These are phyloP conservation scores for Yueomyces sinensis DNA, from an alignment of 805 yeast species.

Conservation along the genomic window DNA sequence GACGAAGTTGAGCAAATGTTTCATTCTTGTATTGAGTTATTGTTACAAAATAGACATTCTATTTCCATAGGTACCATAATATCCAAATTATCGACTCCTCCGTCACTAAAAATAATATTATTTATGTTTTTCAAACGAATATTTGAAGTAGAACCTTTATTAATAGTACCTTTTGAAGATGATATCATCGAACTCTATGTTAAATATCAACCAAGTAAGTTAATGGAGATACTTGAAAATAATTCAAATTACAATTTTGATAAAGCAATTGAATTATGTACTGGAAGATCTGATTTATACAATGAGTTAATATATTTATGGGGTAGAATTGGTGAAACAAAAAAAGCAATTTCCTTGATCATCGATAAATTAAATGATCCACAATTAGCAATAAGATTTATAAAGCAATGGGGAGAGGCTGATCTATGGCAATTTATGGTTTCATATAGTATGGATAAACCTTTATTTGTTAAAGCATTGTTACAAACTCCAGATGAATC, in stretches of 20 bases:
- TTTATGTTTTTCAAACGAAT: constrained; percentile 55
- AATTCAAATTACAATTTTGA: constrained; percentile 56
- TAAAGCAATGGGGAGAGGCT: constrained; percentile 47
- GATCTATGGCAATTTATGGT: constrained; percentile 76
- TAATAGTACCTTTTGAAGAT: constrained; percentile 48
- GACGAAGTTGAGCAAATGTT: constrained; percentile 29
- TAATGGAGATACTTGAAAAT: constrained; percentile 48
- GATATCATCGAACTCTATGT: constrained; percentile 54
- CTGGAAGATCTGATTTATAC: constrained; percentile 28
- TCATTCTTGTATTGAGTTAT: constrained; percentile 33
- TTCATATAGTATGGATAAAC: constrained; percentile 55
- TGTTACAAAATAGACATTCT: constrained; percentile 56
- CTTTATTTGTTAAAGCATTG: constrained; percentile 64
- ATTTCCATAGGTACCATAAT: constrained; percentile 42
- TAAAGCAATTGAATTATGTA: constrained; percentile 52
- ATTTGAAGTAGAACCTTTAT: constrained; percentile 40
- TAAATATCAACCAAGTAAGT: constrained; percentile 36
- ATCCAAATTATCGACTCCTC: constrained; percentile 28
- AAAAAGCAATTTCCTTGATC: constrained; percentile 62
- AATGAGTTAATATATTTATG: constrained; percentile 72
- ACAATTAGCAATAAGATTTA: constrained; percentile 67
- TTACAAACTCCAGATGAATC: constrained; percentile 55
- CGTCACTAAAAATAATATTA: constrained; percentile 34
- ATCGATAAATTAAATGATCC: constrained; percentile 72
- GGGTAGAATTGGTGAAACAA: constrained; percentile 71